Evolutionary conservation across 768 basidiomycete genomes (phyloP).

Genomic region (Botryobasidium botryosum): DNA sequence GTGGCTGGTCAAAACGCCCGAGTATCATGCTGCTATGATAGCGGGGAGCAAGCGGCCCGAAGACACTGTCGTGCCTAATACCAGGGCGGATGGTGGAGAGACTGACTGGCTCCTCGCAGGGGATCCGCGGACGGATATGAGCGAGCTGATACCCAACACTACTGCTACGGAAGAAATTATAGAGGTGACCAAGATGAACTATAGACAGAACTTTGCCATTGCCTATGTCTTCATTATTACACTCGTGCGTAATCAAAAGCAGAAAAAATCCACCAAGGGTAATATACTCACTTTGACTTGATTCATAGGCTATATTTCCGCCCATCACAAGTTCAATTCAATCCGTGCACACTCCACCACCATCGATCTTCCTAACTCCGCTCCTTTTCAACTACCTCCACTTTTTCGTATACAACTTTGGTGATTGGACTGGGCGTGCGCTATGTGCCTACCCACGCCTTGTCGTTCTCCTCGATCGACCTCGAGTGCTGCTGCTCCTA

Average conservation of each 20-base stretch:
- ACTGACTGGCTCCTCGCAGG: too few species aligned
- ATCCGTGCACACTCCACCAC: conserved; percentile 36
- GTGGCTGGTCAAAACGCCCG: conserved; percentile 40
- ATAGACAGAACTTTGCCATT: conserved; percentile 51
- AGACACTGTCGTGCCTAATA: too few species aligned
- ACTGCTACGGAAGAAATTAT: too few species aligned
- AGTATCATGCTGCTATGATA: too few species aligned
- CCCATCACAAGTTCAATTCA: conserved; percentile 64
- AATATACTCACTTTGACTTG: not conserved
- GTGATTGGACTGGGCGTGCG: conserved; percentile 55
- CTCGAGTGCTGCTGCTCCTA: conserved; percentile 40
- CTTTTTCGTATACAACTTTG: conserved; percentile 58
- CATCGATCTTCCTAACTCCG: conserved; percentile 38
- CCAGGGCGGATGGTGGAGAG: too few species aligned
- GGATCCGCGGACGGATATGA: too few species aligned
- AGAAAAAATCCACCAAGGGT: too few species aligned
- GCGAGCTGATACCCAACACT: too few species aligned
- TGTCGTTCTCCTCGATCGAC: conserved; percentile 42
- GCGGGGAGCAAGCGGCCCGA: too few species aligned
- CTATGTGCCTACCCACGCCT: conserved; percentile 47
- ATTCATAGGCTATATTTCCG: conserved; percentile 61
- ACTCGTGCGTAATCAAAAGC: conserved; percentile 45
- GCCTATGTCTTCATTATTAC: conserved; percentile 66
- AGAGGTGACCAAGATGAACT: conserved; percentile 31
- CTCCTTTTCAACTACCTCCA: conserved; percentile 68